A percentile compares a stretch with the other conserved stretches of the same genome.
Evolutionary conservation across 2,329 filamentous ascomycete genomes (phyloP).

Genomic region (Ceratocystis colombiana): DNA sequence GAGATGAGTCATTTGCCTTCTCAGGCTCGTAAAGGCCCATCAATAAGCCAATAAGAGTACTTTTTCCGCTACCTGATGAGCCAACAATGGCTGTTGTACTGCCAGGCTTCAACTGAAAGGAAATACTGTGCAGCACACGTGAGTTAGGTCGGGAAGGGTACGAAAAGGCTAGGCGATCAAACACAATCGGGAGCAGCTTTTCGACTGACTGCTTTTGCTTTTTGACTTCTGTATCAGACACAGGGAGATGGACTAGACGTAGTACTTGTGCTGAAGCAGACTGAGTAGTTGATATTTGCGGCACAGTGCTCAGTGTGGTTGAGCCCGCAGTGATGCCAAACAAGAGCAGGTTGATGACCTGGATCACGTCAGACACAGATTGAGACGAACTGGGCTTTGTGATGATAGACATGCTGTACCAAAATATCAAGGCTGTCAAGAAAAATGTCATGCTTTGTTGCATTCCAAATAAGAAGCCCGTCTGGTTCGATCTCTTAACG

Average conservation of each 20-base stretch:
- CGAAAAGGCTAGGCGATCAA: conserved; percentile 51
- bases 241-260: conserved; percentile 53
- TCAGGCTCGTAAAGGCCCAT: conserved; percentile 55
- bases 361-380: conserved; percentile 51
- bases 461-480: conserved; percentile 65
- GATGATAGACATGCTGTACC: conserved; percentile 62
- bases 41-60: conserved; percentile 66
- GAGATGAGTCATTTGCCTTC: not conserved
- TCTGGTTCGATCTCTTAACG: conserved; percentile 53
- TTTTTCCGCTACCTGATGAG: conserved; percentile 81
- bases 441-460: conserved; percentile 63
- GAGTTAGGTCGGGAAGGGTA: conserved; percentile 52
- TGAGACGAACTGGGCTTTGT: conserved; percentile 35
- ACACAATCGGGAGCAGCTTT: conserved; percentile 39
- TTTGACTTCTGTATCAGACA: conserved; percentile 47
- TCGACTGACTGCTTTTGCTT: conserved; percentile 34
- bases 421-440: conserved; percentile 70
- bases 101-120: conserved; percentile 52
- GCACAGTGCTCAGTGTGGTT: conserved; percentile 61
- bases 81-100: conserved; percentile 71
- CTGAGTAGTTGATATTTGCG: conserved; percentile 66
- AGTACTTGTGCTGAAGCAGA: conserved; percentile 65
- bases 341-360: conserved; percentile 73
- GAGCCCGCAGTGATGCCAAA: conserved; percentile 68
- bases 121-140: conserved; percentile 52